Percentiles rank a stretch among this genome's conserved stretches.
Evolutionary conservation across 345 rosid genomes (phyloP).

Genomic region (Diplotaxis tenuifolia): DNA sequence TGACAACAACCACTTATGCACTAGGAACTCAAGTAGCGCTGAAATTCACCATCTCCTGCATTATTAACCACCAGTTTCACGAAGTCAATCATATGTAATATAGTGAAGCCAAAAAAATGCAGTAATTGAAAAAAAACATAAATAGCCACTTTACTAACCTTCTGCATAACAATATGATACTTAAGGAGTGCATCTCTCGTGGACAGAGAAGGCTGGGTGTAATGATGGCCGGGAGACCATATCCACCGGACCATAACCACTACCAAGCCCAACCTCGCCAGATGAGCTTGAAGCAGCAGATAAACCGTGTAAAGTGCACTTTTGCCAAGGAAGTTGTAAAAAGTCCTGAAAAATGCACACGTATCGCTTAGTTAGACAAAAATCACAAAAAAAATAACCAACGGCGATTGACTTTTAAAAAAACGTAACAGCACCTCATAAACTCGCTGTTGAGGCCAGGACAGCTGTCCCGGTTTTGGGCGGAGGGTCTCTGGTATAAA

Average conservation of each 20-base stretch:
- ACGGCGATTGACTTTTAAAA: neutral
- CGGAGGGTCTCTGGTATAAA: constrained; percentile 85
- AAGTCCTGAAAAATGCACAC: constrained; percentile 61
- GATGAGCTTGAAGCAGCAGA: constrained; percentile 59
- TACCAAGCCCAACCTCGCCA: constrained; percentile 42
- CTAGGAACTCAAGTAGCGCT: constrained; percentile 61
- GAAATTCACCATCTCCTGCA: constrained; percentile 75
- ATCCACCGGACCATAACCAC: constrained; percentile 41
- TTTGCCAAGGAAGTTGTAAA: constrained; percentile 96
- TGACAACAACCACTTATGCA: neutral
- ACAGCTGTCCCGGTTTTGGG: constrained; percentile 89
- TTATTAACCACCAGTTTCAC: constrained; percentile 46
- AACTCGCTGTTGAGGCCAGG: constrained; percentile 88
- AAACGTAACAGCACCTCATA: constrained; percentile 76
- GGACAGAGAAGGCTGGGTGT: constrained; percentile 63
- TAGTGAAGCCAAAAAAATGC: neutral
- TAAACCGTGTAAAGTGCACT: constrained; percentile 56
- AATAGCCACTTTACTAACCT: constrained; percentile 46
- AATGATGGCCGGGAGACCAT: constrained; percentile 51
- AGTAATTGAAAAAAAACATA: neutral
- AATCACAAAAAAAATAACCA: constrained; percentile 18
- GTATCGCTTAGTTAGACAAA: neutral
- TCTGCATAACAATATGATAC: constrained; percentile 73
- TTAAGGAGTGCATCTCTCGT: constrained; percentile 93
- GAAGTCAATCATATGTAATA: constrained; percentile 24